phyloP scores from a whole-genome alignment of 1,284 basidiomycete genomes.

The Microbotryum silenes-acaulis region DNA sequence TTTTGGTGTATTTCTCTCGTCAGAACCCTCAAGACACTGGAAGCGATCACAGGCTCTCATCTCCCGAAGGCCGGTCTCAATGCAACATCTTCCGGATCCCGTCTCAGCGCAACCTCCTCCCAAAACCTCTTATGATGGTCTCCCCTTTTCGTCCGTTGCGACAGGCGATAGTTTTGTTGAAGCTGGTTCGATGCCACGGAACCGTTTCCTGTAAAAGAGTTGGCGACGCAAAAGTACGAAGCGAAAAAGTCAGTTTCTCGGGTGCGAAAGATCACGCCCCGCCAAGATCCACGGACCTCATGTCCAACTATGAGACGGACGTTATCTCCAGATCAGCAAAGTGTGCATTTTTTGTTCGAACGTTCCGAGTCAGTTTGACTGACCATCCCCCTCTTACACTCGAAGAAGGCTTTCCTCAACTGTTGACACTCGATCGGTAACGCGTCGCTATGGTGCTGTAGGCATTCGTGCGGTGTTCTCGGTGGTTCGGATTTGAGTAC shows the following conservation, averaged over 20 bases:
- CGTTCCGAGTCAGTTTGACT: slow-evolving; percentile 36
- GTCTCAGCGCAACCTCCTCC: no score
- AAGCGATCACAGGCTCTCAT: no score
- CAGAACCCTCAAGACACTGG: no score
- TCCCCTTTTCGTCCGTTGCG: no score
- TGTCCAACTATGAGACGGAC: slow-evolving; percentile 22
- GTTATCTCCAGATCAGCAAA: background rate
- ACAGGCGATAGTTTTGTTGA: no score
- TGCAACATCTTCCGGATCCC: no score
- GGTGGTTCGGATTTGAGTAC: slow-evolving; percentile 51
- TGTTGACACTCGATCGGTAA: slow-evolving; percentile 67
- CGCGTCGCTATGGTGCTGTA: slow-evolving; percentile 60
- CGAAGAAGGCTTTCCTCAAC: slow-evolving; percentile 67
- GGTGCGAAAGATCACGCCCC: background rate
- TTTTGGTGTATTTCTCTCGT: no score
- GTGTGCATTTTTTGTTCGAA: no score
- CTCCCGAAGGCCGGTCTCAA: no score
- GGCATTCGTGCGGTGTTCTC: slow-evolving; percentile 53
- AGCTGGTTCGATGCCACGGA: slow-evolving; percentile 27
- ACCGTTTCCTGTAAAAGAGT: slow-evolving; percentile 23
- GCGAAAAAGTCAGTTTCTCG: background rate
- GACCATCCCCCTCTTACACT: slow-evolving; percentile 82
- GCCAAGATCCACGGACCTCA: slow-evolving; percentile 16
- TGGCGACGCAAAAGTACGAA: no score
- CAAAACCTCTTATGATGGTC: no score